These are phyloP conservation scores for Withania somnifera DNA, from an alignment of 305 asterid species.

Conservation along the genomic window DNA sequence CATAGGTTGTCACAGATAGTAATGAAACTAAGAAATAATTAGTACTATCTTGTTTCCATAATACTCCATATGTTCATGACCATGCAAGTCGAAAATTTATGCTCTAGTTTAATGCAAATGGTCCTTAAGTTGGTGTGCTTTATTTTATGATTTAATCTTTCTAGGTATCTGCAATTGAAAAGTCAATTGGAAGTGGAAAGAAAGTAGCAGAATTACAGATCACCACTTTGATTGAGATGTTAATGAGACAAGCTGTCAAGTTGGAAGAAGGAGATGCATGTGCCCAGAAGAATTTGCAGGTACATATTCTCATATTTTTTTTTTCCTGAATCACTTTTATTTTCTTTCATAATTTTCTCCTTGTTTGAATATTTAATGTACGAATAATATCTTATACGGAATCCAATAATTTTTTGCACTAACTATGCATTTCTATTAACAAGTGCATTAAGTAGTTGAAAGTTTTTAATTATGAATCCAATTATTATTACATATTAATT, in stretches of 20 bases:
- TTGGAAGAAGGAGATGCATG: conserved; percentile 46
- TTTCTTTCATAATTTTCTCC: neutral
- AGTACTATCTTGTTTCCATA: neutral
- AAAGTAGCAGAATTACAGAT: conserved; percentile 55
- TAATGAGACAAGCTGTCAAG: conserved; percentile 64
- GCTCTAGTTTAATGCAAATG: neutral
- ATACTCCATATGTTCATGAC: neutral
- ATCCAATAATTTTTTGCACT: too few relatives aligned
- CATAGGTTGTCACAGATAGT: too few relatives aligned
- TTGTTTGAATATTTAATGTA: neutral
- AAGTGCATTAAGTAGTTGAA: too few relatives aligned
- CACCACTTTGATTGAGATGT: conserved; percentile 56
- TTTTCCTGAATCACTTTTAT: neutral
- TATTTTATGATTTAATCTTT: neutral
- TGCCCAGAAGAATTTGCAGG: conserved; percentile 41
- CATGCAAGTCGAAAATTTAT: neutral
- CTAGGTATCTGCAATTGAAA: conserved; percentile 51
- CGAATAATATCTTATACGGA: too few relatives aligned
- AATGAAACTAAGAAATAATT: too few relatives aligned
- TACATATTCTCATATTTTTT: neutral
- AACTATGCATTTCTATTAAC: too few relatives aligned
- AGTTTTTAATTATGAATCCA: too few relatives aligned
- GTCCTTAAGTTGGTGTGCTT: neutral
- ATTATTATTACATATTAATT: too few relatives aligned
- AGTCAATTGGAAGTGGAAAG: conserved; percentile 41